phyloP scores from a whole-genome alignment of 2,329 filamentous ascomycete species.

The Curvularia eragrostidis region DNA sequence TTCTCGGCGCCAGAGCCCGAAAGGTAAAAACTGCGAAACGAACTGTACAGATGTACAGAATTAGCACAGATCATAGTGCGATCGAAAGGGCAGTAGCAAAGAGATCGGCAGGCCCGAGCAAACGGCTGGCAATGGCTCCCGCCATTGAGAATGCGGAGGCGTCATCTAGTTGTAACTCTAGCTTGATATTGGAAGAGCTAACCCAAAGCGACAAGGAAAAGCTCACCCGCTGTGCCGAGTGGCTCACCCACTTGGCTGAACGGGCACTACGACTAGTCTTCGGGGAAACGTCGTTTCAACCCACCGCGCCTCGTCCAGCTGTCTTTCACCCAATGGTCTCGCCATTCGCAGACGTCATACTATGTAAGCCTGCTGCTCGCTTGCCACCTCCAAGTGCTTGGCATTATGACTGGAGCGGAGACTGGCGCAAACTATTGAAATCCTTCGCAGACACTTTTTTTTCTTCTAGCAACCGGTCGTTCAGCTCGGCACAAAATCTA shows the following conservation, averaged over 20 bases:
- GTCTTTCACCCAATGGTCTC: background rate
- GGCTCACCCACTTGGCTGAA: background rate
- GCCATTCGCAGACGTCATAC: background rate
- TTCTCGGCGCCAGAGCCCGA: constrained; percentile 1
- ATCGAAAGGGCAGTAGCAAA: background rate
- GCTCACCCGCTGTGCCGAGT: background rate
- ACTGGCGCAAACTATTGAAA: constrained; percentile 9
- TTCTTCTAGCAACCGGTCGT: background rate
- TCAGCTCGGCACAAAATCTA: constrained; percentile 5
- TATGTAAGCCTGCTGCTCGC: background rate
- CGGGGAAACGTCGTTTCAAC: background rate
- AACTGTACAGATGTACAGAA: background rate
- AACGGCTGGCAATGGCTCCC: background rate
- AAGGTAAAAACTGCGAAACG: constrained; percentile 3
- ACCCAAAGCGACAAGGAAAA: background rate
- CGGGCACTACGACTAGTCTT: constrained; percentile 2
- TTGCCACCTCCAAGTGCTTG: constrained; percentile 3
- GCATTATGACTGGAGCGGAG: background rate
- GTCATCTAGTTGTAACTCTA: background rate
- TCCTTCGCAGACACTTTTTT: background rate
- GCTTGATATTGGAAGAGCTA: background rate
- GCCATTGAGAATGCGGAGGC: background rate
- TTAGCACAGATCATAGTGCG: background rate
- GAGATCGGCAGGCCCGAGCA: background rate
- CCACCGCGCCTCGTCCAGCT: background rate